Conservation (phyloP, 2,329 filamentous ascomycete genomes). For the Byssochlamys sp. region DNA sequence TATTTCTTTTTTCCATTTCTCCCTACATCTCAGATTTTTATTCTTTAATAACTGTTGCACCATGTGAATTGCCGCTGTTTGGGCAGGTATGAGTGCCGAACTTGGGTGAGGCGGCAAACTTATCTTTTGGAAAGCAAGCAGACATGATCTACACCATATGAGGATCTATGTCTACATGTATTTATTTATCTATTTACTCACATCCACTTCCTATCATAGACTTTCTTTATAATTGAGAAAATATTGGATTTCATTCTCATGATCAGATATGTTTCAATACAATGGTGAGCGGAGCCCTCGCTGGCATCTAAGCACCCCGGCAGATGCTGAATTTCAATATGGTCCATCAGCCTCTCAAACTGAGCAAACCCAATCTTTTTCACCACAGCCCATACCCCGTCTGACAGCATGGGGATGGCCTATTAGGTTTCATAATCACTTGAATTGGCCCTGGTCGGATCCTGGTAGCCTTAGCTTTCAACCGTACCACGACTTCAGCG, state of each 20-base stretch:
- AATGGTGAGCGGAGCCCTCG: not conserved
- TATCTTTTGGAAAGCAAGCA: not conserved
- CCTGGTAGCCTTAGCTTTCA: not conserved
- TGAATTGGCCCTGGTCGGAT: not conserved
- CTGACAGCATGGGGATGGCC: not conserved
- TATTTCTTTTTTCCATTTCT: not conserved
- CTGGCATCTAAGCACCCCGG: not conserved
- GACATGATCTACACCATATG: not conserved
- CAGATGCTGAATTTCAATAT: not conserved
- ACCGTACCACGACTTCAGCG: not conserved
- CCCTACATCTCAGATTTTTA: not conserved
- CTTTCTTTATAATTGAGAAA: not conserved
- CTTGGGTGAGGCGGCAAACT: not conserved
- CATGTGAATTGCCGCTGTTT: not conserved
- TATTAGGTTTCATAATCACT: not conserved
- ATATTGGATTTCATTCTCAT: not conserved
- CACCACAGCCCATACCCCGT: not conserved
- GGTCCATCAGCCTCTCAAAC: not conserved
- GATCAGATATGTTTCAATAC: not conserved
- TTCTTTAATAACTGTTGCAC: not conserved
- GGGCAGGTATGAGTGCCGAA: not conserved
- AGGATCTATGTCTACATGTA: not conserved
- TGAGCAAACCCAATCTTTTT: not conserved
- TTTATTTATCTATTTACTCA: not conserved
- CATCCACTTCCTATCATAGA: not conserved